phyloP scores from a whole-genome alignment of 2,329 filamentous ascomycete genomes.

The Talaromyces sp. region DNA sequence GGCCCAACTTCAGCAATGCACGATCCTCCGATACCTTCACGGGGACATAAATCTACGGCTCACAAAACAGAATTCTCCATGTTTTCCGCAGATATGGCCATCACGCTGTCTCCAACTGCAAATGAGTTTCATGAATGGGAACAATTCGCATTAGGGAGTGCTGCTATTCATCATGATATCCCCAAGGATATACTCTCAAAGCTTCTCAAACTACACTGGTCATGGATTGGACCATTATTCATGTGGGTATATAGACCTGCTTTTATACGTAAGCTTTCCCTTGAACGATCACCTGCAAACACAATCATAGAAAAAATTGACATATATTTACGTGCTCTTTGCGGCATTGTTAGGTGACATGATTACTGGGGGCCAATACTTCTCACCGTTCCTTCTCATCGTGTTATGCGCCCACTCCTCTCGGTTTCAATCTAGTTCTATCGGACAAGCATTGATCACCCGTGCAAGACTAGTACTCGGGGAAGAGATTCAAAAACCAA shows the following conservation, averaged over 20 bases:
- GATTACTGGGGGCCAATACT: conserved; percentile 5
- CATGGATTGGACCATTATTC: conserved; percentile 8
- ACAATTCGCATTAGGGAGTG: too few species aligned
- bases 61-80: too few species aligned
- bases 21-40: not conserved
- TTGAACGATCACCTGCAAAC: too few species aligned
- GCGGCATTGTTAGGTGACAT: not conserved
- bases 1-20: not conserved
- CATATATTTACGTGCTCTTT: too few species aligned
- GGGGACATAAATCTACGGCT: not conserved
- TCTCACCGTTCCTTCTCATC: not conserved
- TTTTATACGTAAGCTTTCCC: conserved; percentile 7
- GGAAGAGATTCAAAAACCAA: conserved; percentile 27
- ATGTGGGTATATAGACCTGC: conserved; percentile 13
- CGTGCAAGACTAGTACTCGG: conserved; percentile 27
- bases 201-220: not conserved
- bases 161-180: too few species aligned
- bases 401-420: conserved; percentile 1
- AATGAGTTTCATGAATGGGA: too few species aligned
- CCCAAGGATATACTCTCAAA: too few species aligned
- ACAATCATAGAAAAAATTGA: too few species aligned
- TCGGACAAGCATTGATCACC: conserved; percentile 15
- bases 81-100: too few species aligned
- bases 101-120: too few species aligned
- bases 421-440: not conserved